These are phyloP conservation scores for Graphiopsis chlorocephala DNA, from an alignment of 2,329 filamentous ascomycete genomes.

Conservation along the genomic window DNA sequence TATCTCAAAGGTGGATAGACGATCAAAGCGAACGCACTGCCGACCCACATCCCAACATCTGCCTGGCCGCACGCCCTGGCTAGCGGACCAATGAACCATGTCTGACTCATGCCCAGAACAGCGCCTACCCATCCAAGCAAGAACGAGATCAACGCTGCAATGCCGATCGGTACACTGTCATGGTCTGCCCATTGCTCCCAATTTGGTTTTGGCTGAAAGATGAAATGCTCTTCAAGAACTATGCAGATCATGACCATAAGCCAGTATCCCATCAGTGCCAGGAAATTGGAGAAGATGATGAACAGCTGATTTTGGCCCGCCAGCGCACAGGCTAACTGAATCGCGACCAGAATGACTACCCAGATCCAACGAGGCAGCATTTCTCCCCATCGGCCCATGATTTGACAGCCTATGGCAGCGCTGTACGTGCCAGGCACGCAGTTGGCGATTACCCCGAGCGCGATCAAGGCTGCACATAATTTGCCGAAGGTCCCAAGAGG, in stretches of 20 bases:
- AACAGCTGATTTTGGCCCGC: slow-evolving; percentile 45
- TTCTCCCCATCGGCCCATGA: slow-evolving; percentile 39
- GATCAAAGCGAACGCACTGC: slow-evolving; percentile 15
- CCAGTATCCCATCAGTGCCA: slow-evolving; percentile 50
- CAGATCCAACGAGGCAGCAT: slow-evolving; percentile 43
- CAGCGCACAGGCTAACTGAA: slow-evolving; percentile 45
- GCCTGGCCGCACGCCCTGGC: slow-evolving; percentile 14
- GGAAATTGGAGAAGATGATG: slow-evolving; percentile 45
- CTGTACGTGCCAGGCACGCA: slow-evolving; percentile 47
- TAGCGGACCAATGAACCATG: slow-evolving; percentile 27
- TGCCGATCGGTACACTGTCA: slow-evolving; percentile 39
- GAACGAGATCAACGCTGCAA: slow-evolving; percentile 36
- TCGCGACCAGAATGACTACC: slow-evolving; percentile 36
- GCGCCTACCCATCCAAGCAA: slow-evolving; percentile 27
- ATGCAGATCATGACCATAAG: slow-evolving; percentile 44
- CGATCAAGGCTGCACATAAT: slow-evolving; percentile 44
- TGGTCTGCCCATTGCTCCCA: slow-evolving; percentile 43
- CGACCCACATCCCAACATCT: slow-evolving; percentile 23
- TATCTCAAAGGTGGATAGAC: slow-evolving; percentile 19
- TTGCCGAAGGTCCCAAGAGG: slow-evolving; percentile 42
- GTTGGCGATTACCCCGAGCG: slow-evolving; percentile 44
- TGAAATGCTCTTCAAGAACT: slow-evolving; percentile 41
- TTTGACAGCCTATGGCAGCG: slow-evolving; percentile 43
- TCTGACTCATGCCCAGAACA: slow-evolving; percentile 28
- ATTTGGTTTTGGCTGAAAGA: slow-evolving; percentile 41